phyloP scores from a whole-genome alignment of 805 yeast genomes.

The Metschnikowia bowlesiae region DNA sequence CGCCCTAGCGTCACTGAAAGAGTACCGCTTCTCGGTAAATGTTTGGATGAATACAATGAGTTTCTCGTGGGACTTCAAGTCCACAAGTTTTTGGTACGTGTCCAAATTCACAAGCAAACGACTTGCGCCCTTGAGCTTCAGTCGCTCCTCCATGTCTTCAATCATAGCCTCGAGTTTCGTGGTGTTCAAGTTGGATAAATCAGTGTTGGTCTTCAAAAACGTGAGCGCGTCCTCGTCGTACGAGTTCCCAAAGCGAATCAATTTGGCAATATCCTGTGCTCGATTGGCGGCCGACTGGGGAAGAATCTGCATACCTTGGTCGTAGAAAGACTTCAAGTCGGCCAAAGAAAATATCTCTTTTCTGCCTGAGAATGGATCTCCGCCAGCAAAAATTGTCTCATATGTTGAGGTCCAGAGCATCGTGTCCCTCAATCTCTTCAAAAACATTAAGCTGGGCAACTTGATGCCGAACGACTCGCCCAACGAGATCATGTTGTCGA shows the following conservation, averaged over 20 bases:
- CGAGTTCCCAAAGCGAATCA: constrained; percentile 23
- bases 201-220: constrained; percentile 16
- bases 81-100: constrained; percentile 19
- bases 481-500: constrained; percentile 48
- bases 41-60: constrained; percentile 25
- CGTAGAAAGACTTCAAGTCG: constrained; percentile 26
- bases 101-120: constrained; percentile 25
- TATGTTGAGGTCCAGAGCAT: constrained; percentile 31
- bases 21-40: constrained; percentile 6
- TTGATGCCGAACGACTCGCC: constrained; percentile 60
- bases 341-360: constrained; percentile 31
- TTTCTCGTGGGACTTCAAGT: constrained; percentile 23
- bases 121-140: constrained; percentile 19
- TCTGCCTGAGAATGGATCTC: constrained; percentile 36
- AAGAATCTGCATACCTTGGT: constrained; percentile 25
- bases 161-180: constrained; percentile 23
- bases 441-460: constrained; percentile 42
- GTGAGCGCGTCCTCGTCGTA: constrained; percentile 18
- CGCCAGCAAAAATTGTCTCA: constrained; percentile 34
- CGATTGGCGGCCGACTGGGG: constrained; percentile 30
- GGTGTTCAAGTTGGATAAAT: constrained; percentile 19
- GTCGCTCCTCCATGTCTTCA: constrained; percentile 23
- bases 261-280: constrained; percentile 21
- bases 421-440: constrained; percentile 33
- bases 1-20: constrained; percentile 23